Base-by-base conservation (phyloP, 208 protist species). In the Wallacemonas collosoma region DNA sequence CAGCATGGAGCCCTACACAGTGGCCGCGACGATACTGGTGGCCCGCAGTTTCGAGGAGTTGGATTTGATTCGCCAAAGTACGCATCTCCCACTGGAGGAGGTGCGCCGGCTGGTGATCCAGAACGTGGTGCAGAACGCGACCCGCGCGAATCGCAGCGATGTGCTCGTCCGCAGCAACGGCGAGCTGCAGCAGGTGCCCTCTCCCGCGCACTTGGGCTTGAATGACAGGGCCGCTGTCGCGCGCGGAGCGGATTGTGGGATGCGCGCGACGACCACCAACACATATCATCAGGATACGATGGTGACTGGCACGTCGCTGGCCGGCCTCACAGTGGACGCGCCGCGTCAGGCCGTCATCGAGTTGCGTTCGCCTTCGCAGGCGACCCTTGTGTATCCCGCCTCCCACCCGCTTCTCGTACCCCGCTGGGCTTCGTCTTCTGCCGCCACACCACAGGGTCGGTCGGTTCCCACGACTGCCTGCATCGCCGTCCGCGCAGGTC, bases 41-140 rank as follows among this genome's bases (percentile, higher is more conserved):
- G 89, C 88, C 14, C 88, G 80, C 2, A 87, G 82, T 38, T 96
- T 87, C 74, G 89, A 94, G 76, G 86, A 93, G 79, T 80, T 91
- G 41, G 83, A 87, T 54, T 41, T 89, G 39, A 86, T 93, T 51
- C 76, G 68, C 44, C 72, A 83, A 47, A 78, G 69, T 11, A 73
- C 73, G 45, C 67, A 85, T 68, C 83, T 92, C 64, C 77, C 82
- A 14, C 79, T 91, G 1, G 82, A 80, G 14, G 88, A 87, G 62
- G 79, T 91, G 2, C 82, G 86, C n/a, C 86, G 91, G 36, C 73
- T 89, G 43, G 68, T 95, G 14, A 71, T 70, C 65, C 39, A 71
- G 50, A 51, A 64, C 5, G 2, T 66, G 5, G 73, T 3, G 17
- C 50, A 56, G 9, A 73, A 4, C 53, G 48, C 67, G 9, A 39